Evolutionary conservation across 78 protist species (phyloP).

Genomic region (Tieghemostelium lacteum): DNA sequence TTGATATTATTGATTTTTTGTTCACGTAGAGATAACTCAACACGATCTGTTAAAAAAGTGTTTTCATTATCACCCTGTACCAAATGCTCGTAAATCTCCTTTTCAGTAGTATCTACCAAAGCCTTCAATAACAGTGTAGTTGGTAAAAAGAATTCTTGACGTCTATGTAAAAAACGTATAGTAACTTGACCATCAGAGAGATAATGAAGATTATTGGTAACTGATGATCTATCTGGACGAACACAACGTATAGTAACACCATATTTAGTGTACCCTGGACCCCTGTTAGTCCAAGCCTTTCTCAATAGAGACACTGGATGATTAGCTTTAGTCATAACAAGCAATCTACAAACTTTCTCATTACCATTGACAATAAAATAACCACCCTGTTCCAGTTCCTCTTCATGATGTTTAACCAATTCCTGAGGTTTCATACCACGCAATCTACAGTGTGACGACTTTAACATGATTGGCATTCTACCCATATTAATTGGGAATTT

Average conservation of each 20-base stretch:
- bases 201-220: conserved; percentile 91
- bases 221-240: conserved; percentile 87
- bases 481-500: conserved; percentile 25
- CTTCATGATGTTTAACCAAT: conserved; percentile 32
- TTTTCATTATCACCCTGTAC: conserved; percentile 62
- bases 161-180: conserved; percentile 81
- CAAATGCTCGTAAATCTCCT: conserved; percentile 85
- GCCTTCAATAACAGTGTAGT: conserved; percentile 86
- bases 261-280: conserved; percentile 89
- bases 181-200: conserved; percentile 85
- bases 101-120: conserved; percentile 81
- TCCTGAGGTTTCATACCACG: conserved; percentile 33
- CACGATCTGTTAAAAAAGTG: conserved; percentile 82
- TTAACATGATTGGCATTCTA: conserved; percentile 67
- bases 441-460: conserved; percentile 29
- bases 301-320: conserved; percentile 84
- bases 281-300: conserved; percentile 86
- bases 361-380: conserved; percentile 95
- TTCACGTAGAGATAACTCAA: conserved; percentile 84
- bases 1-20: conserved; percentile 27
- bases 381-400: conserved; percentile 91
- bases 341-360: conserved; percentile 94
- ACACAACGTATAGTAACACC: conserved; percentile 93
- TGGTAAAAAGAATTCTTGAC: conserved; percentile 94
- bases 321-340: conserved; percentile 90